Percentiles rank a stretch among this genome's conserved stretches.
These are phyloP conservation scores for Torulaspora franciscae DNA, from an alignment of 805 yeast species.

Conservation along the genomic window DNA sequence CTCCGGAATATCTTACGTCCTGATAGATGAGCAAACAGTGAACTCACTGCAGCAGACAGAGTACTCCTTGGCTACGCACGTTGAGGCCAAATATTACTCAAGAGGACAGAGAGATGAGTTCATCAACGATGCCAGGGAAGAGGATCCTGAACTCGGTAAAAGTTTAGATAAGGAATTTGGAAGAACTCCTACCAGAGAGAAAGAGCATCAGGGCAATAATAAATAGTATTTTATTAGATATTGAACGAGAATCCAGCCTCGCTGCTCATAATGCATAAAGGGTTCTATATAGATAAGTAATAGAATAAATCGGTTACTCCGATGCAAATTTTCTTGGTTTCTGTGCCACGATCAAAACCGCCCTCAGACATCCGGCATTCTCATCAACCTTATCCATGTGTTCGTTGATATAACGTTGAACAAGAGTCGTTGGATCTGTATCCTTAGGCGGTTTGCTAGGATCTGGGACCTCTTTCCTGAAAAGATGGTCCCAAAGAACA, in stretches of 20 bases:
- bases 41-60: slow-evolving; percentile 36
- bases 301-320: background rate
- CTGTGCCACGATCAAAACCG: slow-evolving; percentile 27
- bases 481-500: slow-evolving; percentile 20
- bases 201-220: slow-evolving; percentile 4
- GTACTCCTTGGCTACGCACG: slow-evolving; percentile 29
- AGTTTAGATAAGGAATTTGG: slow-evolving; percentile 35
- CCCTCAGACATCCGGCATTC: slow-evolving; percentile 27
- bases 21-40: slow-evolving; percentile 45
- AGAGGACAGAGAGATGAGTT: slow-evolving; percentile 42
- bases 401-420: slow-evolving; percentile 27
- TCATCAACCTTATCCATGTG: slow-evolving; percentile 29
- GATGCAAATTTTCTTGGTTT: slow-evolving; percentile 20
- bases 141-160: slow-evolving; percentile 39
- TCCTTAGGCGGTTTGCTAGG: slow-evolving; percentile 16
- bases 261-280: background rate
- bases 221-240: background rate
- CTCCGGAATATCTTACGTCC: slow-evolving; percentile 48
- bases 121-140: slow-evolving; percentile 39
- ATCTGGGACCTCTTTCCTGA: slow-evolving; percentile 18
- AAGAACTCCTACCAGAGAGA: slow-evolving; percentile 22
- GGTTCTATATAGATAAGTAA: background rate
- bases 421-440: slow-evolving; percentile 20
- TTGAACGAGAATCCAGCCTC: slow-evolving; percentile 10
- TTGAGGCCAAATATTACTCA: slow-evolving; percentile 43